Evolutionary conservation across 1,284 basidiomycete genomes (phyloP), one percentile per base, ranked within the genome.

Genomic region (Puccinia horiana): DNA sequence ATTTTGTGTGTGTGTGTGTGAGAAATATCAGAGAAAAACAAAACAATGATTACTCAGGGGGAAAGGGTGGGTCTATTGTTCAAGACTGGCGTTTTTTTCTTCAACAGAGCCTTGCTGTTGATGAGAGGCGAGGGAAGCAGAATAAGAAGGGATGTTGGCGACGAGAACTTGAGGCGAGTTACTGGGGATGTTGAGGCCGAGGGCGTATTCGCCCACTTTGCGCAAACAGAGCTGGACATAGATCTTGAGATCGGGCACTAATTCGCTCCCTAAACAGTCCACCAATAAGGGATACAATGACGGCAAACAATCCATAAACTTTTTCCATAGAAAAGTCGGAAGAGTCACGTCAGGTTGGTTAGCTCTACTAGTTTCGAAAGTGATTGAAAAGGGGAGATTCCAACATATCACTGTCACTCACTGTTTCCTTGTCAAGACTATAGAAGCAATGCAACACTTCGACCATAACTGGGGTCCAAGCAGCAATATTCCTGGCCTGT

Each of bases 391-490:
- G n/a, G 47, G 44, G 49, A 18, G n/a, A n/a, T n/a, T n/a, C n/a
- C n/a, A n/a, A n/a, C n/a, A n/a, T n/a, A n/a, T n/a, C n/a, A n/a
- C n/a, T n/a, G n/a, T n/a, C 29, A 56, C 94, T 88, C 86, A 95
- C 94, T 47, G 93, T 91, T 86, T 92, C 94, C 84, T 94, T 92
- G 83, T 98, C 94, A 84, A 98, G 94, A 37, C 90, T 91, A 85
- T 92, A 92, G 85, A 96, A 94, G 14, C 97, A 97, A 82, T 93
- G 91, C 40, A 99, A 87, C 73, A 98, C 94, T 86, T 98, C 96
- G 2, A 92, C 92, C 20, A 98, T 93, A 37, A 99, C 97, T 16
- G 97, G 97, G 40, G 94, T 97, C 97, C 97, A 99, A 0, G 98
- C 96, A 14, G 92, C 88, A 83, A 99, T 96, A 86, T 98, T 99